Evolutionary conservation across 768 basidiomycete genomes (phyloP), one percentile per base, ranked within the genome.

Genomic region (Lentinula guzmanii): DNA sequence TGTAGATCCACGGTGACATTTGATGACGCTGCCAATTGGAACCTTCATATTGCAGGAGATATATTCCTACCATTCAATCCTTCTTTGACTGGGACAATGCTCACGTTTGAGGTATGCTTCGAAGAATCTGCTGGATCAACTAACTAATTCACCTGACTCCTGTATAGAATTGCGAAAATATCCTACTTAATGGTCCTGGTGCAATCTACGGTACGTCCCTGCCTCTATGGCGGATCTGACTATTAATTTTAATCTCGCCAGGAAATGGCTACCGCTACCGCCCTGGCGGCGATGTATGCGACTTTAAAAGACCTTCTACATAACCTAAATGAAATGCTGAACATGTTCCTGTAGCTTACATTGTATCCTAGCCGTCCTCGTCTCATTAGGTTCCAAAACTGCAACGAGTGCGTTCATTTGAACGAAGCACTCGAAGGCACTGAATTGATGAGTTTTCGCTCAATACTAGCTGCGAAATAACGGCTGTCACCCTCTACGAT

Each of bases 251-350:
- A 24, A 24, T 2, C 15, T 42, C 4, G 28, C 15, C n/a, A 59
- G 68, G 68, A 1, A 67, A 69, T 37, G 68, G 68, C 1, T 68
- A 69, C 56, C 67, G 67, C 8, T 69, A 67, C 35, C 60, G 68
- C 6, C 64, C 65, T 0, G 67, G 55, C 31, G 65, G 64, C 41
- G 55, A 68, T 57, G 68, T 67, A 43, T 9, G 53, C 13, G 4
- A 13, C 15, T 51, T 33, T 18, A 45, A 7, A 7, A 21, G 9
- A 1, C 15, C 10, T 16, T 18, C 16, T 15, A 45, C 21, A 10
- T 37, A 15, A 51, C 8, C 24, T 39, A 7, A 15, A 15, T 58
- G 28, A 7, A 16, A 9, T 13, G 37, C 18, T 35, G 6, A 21
- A 53, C 4, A 57, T 28, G 10, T 24, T 24, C 48, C 28, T 39